A percentile compares a stretch with the other conserved stretches of the same genome.
Evolutionary conservation across 2,329 filamentous ascomycete genomes (phyloP).

Genomic region (Nothomitra cinnamomea): DNA sequence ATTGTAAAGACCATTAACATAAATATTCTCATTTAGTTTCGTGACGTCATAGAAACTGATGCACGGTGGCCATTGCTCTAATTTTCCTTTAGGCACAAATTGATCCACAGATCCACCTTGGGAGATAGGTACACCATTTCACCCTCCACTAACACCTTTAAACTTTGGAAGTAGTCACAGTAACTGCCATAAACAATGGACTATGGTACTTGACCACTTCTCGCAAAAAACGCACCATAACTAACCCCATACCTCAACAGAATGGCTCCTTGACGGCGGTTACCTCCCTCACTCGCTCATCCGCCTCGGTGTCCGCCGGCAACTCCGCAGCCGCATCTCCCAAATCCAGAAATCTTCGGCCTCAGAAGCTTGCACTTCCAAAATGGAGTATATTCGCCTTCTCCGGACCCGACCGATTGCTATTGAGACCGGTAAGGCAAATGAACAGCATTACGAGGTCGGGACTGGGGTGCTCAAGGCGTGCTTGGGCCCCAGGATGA

Average conservation of each 20-base stretch:
- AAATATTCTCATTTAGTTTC: no score
- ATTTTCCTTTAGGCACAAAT: not conserved
- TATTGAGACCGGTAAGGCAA: slow-evolving; percentile 47
- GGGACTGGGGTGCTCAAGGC: slow-evolving; percentile 44
- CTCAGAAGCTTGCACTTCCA: slow-evolving; percentile 35
- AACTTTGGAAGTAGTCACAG: no score
- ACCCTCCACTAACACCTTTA: no score
- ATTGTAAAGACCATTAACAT: no score
- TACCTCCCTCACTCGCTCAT: slow-evolving; percentile 47
- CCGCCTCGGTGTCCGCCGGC: slow-evolving; percentile 46
- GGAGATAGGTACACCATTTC: no score
- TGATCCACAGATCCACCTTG: no score
- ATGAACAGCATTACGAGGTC: slow-evolving; percentile 58
- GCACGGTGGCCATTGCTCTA: not conserved
- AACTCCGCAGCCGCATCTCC: slow-evolving; percentile 42
- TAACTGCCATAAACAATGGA: no score
- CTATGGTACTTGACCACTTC: no score
- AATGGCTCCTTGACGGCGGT: slow-evolving; percentile 45
- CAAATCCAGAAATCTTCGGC: slow-evolving; percentile 38
- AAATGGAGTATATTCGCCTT: slow-evolving; percentile 44
- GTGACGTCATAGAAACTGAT: no score
- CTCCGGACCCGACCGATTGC: slow-evolving; percentile 47
- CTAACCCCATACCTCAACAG: slow-evolving; percentile 15
- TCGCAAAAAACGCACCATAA: not conserved
- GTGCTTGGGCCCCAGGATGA: slow-evolving; percentile 51